A percentile compares a stretch with the other conserved stretches of the same genome.
phyloP scores from a whole-genome alignment of 306 rosid species.

The Glycine latifolia region DNA sequence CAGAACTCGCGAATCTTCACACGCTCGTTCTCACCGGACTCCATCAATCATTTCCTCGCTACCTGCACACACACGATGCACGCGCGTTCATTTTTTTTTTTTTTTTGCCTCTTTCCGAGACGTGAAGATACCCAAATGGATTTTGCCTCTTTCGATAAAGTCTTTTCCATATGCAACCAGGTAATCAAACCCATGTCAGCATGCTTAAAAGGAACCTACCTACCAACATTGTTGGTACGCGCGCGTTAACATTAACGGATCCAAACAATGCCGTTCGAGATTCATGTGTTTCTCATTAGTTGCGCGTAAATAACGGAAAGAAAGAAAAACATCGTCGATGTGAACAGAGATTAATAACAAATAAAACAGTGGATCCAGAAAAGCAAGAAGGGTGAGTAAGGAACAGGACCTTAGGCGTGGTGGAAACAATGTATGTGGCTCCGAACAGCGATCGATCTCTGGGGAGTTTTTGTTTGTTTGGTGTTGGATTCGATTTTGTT shows the following conservation, averaged over 20 bases:
- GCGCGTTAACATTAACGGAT: constrained; percentile 10
- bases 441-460: constrained; percentile 1
- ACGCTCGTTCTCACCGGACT: constrained; percentile 50
- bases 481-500: not conserved
- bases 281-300: not conserved
- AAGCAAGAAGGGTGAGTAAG: not conserved
- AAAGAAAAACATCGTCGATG: not conserved
- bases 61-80: not conserved
- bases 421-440: not conserved
- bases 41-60: constrained; percentile 63
- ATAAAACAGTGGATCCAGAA: not conserved
- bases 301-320: not conserved
- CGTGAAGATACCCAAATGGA: too few relatives aligned
- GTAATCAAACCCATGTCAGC: too few relatives aligned
- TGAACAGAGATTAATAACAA: not conserved
- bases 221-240: too few relatives aligned
- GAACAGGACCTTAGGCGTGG: not conserved
- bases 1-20: constrained; percentile 56
- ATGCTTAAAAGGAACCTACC: too few relatives aligned
- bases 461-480: not conserved
- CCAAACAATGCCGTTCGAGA: constrained; percentile 1
- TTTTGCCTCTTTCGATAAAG: too few relatives aligned
- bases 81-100: not conserved
- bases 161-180: too few relatives aligned
- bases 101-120: too few relatives aligned